A percentile compares a stretch with the other conserved stretches of the same genome.
phyloP scores from a whole-genome alignment of 805 yeast genomes.

The Priceomyces carsonii region DNA sequence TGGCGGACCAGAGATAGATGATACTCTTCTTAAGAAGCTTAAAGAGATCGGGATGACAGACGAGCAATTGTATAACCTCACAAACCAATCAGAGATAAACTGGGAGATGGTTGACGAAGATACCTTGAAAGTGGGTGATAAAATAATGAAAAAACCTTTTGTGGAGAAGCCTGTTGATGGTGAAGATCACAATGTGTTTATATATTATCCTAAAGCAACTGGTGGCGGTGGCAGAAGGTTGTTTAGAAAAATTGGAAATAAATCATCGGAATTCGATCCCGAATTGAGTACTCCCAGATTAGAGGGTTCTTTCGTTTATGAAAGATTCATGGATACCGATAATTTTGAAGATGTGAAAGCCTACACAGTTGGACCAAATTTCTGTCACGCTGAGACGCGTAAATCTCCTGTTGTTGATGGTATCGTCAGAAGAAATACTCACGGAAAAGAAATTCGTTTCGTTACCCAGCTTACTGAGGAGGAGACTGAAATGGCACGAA shows the following conservation, averaged over 20 bases:
- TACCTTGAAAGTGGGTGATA: slow-evolving; percentile 73
- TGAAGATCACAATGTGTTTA: slow-evolving; percentile 95
- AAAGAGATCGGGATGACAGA: slow-evolving; percentile 40
- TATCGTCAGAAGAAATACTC: slow-evolving; percentile 93
- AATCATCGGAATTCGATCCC: slow-evolving; percentile 94
- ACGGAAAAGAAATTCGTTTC: slow-evolving; percentile 94
- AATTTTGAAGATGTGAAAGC: slow-evolving; percentile 98
- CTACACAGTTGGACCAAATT: slow-evolving; percentile 88
- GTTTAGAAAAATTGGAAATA: slow-evolving; percentile 95
- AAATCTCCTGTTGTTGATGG: slow-evolving; percentile 99
- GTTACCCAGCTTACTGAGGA: slow-evolving; percentile 74
- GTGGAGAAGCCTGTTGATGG: slow-evolving; percentile 99
- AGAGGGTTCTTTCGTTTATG: slow-evolving; percentile 89
- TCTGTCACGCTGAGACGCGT: slow-evolving; percentile 97
- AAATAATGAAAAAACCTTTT: slow-evolving; percentile 78
- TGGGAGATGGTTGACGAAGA: slow-evolving; percentile 86
- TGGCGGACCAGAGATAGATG: slow-evolving; percentile 89
- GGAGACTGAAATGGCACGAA: slow-evolving; percentile 79
- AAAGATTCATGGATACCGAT: slow-evolving; percentile 95
- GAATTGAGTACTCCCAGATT: slow-evolving; percentile 72
- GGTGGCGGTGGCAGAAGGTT: slow-evolving; percentile 98
- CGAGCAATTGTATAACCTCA: slow-evolving; percentile 57
- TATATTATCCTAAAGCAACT: slow-evolving; percentile 80
- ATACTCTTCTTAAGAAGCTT: slow-evolving; percentile 49
- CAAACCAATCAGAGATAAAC: slow-evolving; percentile 69